phyloP scores from a whole-genome alignment of 169 alveolate species.

The Plasmodium vinckei region DNA sequence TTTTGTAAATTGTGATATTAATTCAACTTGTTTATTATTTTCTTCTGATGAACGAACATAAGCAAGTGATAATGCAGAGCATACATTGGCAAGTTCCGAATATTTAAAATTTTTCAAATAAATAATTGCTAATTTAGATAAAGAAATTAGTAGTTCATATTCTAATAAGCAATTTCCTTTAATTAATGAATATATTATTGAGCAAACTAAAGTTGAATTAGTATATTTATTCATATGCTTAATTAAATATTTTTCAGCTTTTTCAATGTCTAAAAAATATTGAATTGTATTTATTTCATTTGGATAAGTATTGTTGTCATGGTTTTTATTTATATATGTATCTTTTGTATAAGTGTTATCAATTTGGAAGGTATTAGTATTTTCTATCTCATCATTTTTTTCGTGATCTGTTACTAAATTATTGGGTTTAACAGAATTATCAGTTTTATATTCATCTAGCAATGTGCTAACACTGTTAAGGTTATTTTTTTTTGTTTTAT shows the following conservation, averaged over 20 bases:
- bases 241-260: constrained; percentile 15
- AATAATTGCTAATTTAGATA: constrained; percentile 63
- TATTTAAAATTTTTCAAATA: constrained; percentile 32
- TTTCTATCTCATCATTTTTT: too few species aligned
- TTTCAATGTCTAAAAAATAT: neutral
- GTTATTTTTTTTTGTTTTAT: too few species aligned
- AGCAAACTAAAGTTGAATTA: constrained; percentile 50
- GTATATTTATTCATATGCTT: constrained; percentile 30
- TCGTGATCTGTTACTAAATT: too few species aligned
- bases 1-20: neutral
- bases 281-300: neutral
- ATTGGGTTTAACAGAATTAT: too few species aligned
- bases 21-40: constrained; percentile 45
- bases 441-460: too few species aligned
- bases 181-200: constrained; percentile 70
- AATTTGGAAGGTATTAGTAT: too few species aligned
- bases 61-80: constrained; percentile 62
- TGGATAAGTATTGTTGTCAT: too few species aligned
- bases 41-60: constrained; percentile 64
- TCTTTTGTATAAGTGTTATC: too few species aligned
- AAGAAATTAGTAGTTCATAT: constrained; percentile 45
- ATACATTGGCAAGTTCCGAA: constrained; percentile 61
- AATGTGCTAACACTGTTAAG: too few species aligned
- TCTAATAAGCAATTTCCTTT: constrained; percentile 63
- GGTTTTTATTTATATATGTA: too few species aligned